These are phyloP conservation scores for Trametopsis cervina DNA, from an alignment of 768 basidiomycete species.

Conservation along the genomic window DNA sequence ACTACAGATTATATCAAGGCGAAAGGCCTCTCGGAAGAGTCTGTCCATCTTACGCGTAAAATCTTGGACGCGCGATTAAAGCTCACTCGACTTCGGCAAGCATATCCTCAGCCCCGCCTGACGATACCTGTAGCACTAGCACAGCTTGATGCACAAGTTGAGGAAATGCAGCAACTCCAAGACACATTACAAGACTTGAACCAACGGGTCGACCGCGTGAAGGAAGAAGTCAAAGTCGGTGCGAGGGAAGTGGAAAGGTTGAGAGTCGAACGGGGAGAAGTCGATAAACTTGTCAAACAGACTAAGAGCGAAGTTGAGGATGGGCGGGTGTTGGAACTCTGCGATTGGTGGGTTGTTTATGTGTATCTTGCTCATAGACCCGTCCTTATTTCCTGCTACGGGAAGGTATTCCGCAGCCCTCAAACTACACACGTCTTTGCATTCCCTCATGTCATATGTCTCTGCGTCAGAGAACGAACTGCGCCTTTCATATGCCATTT, in stretches of 20 bases:
- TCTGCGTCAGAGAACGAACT: conserved; percentile 72
- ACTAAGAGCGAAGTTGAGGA: conserved; percentile 52
- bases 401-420: conserved; percentile 68
- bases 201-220: conserved; percentile 42
- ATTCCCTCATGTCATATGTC: conserved; percentile 51
- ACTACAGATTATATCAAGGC: conserved; percentile 53
- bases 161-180: conserved; percentile 69
- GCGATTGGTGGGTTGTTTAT: conserved; percentile 51
- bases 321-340: conserved; percentile 52
- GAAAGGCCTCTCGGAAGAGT: conserved; percentile 43
- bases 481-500: conserved; percentile 56
- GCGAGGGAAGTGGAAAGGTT: conserved; percentile 50
- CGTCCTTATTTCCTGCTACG: not conserved
- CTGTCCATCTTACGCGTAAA: conserved; percentile 57
- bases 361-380: not conserved
- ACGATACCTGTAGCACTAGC: conserved; percentile 71
- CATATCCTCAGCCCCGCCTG: conserved; percentile 72
- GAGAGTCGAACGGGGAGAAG: conserved; percentile 55
- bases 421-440: conserved; percentile 53
- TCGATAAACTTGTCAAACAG: conserved; percentile 60
- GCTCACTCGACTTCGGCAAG: conserved; percentile 72
- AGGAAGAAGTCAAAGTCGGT: conserved; percentile 53
- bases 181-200: conserved; percentile 55
- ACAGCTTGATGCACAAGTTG: conserved; percentile 69
- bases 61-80: conserved; percentile 81